Conservation (phyloP, 805 yeast species). For the Wickerhamiella kurtzmanii region DNA sequence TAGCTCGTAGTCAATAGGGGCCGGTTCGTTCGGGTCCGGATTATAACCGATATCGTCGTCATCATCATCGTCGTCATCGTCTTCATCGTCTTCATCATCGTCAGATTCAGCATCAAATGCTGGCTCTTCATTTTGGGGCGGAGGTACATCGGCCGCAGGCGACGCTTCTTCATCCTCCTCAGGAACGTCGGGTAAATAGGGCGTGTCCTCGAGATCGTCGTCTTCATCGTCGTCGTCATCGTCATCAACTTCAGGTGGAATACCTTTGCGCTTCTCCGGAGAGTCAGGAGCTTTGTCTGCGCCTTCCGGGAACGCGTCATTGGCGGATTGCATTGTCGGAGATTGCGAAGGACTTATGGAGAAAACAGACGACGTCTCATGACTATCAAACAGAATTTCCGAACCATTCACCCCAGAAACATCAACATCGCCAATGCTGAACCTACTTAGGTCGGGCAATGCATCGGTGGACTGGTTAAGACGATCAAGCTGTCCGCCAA, state of each 20-base stretch:
- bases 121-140: not conserved
- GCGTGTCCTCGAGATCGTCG: not conserved
- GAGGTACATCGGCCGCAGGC: not conserved
- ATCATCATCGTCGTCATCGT: slow-evolving; percentile 7
- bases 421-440: not conserved
- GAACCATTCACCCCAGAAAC: not conserved
- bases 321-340: not conserved
- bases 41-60: slow-evolving; percentile 1
- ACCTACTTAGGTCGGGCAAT: not conserved
- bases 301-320: not conserved
- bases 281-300: not conserved
- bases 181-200: not conserved
- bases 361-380: not conserved
- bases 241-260: too few relatives aligned
- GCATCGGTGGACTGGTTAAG: not conserved
- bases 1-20: slow-evolving; percentile 22
- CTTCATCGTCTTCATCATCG: slow-evolving; percentile 8
- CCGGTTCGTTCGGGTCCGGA: slow-evolving; percentile 13
- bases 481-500: not conserved
- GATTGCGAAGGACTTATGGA: not conserved
- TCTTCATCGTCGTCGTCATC: not conserved
- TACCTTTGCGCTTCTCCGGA: too few relatives aligned
- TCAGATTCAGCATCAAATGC: not conserved
- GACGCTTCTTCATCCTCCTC: not conserved
- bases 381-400: not conserved